Evolutionary conservation across 2,329 filamentous ascomycete genomes (phyloP).

Genomic region (Tolypocladium capitatum): DNA sequence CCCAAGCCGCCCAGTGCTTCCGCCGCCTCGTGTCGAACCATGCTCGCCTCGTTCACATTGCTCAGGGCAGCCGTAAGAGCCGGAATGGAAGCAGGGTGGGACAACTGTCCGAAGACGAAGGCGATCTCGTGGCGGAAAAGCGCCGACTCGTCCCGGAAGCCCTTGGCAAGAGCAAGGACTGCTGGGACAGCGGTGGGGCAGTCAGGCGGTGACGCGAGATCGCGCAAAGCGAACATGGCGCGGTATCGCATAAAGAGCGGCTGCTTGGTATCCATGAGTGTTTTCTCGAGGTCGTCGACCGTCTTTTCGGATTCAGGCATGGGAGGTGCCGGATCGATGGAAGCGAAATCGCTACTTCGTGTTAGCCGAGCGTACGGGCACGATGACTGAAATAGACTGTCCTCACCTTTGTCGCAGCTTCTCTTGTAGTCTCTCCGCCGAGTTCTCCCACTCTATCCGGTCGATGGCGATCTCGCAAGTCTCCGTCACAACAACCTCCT

Average conservation of each 20-base stretch:
- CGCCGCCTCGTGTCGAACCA: constrained; percentile 96
- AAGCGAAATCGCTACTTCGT: constrained; percentile 68
- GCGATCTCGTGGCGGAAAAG: constrained; percentile 96
- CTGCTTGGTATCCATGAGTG: constrained; percentile 62
- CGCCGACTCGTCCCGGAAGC: constrained; percentile 73
- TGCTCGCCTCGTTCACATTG: constrained; percentile 71
- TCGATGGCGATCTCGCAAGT: constrained; percentile 96
- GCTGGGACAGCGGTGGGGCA: constrained; percentile 82
- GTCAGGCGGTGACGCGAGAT: constrained; percentile 86
- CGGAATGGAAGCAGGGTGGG: constrained; percentile 92
- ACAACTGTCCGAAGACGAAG: constrained; percentile 94
- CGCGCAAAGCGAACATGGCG: constrained; percentile 94
- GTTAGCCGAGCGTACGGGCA: not conserved
- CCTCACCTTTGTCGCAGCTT: constrained; percentile 66
- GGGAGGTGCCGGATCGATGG: constrained; percentile 87
- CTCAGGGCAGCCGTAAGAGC: constrained; percentile 68
- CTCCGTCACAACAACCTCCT: constrained; percentile 74
- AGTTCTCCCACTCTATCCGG: constrained; percentile 86
- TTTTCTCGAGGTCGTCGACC: constrained; percentile 62
- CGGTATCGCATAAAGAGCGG: constrained; percentile 89
- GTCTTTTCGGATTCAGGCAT: constrained; percentile 57
- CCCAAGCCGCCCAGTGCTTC: constrained; percentile 91
- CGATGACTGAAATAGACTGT: constrained; percentile 6
- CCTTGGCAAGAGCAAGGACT: constrained; percentile 71
- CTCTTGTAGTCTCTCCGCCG: constrained; percentile 56